Conservation (phyloP, 2,329 filamentous ascomycete genomes). For the Metarhizium robertsii region DNA sequence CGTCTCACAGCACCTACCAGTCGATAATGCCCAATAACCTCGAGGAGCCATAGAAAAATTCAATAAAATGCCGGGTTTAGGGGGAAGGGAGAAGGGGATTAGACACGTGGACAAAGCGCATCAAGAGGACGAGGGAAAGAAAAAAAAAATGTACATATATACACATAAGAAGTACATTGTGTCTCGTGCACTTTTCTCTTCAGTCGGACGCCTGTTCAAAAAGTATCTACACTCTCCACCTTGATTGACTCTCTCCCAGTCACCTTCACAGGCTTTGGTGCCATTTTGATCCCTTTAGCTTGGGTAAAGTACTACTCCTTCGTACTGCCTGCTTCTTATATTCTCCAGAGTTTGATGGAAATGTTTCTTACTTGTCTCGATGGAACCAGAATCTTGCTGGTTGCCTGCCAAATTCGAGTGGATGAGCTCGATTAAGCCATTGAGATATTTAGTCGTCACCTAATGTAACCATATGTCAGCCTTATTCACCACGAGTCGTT, state of each 20-base stretch:
- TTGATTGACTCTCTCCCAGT: background rate
- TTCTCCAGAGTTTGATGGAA: constrained; percentile 94
- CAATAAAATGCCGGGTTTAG: no score
- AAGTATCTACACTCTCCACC: background rate
- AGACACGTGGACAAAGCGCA: no score
- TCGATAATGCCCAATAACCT: no score
- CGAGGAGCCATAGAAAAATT: no score
- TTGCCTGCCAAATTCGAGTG: constrained; percentile 89
- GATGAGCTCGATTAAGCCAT: constrained; percentile 95
- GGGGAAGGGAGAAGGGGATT: no score
- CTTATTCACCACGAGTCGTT: background rate
- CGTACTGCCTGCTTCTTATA: constrained; percentile 83
- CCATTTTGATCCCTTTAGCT: constrained; percentile 19
- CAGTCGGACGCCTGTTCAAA: background rate
- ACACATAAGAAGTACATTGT: constrained; percentile 6
- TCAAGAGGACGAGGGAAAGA: background rate
- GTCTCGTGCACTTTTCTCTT: constrained; percentile 2
- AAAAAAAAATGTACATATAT: background rate
- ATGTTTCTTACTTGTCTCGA: constrained; percentile 87
- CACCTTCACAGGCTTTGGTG: background rate
- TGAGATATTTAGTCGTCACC: constrained; percentile 94
- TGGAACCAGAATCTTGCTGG: constrained; percentile 66
- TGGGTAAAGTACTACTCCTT: constrained; percentile 71
- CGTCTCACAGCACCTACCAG: no score
- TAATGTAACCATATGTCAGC: constrained; percentile 18